Base-by-base conservation (phyloP, 306 rosid species). In the Casuarina glauca region DNA sequence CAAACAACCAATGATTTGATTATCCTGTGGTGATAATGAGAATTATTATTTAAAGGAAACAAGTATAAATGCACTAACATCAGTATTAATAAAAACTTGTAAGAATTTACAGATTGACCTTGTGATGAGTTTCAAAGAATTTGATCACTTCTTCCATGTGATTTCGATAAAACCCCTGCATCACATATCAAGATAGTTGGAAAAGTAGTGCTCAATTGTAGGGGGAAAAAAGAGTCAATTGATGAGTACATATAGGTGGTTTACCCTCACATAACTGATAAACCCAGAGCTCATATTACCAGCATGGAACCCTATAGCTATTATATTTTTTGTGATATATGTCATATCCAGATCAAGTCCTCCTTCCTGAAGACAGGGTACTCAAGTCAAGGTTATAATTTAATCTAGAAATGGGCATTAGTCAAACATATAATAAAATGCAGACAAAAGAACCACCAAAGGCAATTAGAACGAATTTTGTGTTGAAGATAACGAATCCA, bases 231-330 rank as follows among this genome's bases (percentile, higher is more conserved):
- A 70, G 62, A 80, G 75, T 55, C 80, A 75, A 68, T 58, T 42
- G 76, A 69, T 55, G 43, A 75, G 13, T 36, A 16, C 16, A 55
- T 53, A 69, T 62, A 70, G 78, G 66, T 70, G 68, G 66, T 91
- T 84, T 86, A 90, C 99, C 91, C 93, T 98, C 54, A 96, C 94
- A 83, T 93, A 96, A 77, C 98, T 93, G 16, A 96, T 88, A 88
- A 96, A 96, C n/a, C 99, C 98, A 76, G 99, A 96, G 88, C 99
- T 93, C 96, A 93, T 84, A 82, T 96, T 96, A 26, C 99, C 99
- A 57, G 99, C 99, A 82, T 98, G 98, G 84, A 96, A 96, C 51
- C 99, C 99, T 98, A 96, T 96, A 51, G 99, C 99, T 80, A 96
- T 96, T 54, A 96, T 86, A 53, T 96, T 96, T 79, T 96, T 98